Conservation (phyloP, 2,329 filamentous ascomycete species). For the Colletotrichum salicis region DNA sequence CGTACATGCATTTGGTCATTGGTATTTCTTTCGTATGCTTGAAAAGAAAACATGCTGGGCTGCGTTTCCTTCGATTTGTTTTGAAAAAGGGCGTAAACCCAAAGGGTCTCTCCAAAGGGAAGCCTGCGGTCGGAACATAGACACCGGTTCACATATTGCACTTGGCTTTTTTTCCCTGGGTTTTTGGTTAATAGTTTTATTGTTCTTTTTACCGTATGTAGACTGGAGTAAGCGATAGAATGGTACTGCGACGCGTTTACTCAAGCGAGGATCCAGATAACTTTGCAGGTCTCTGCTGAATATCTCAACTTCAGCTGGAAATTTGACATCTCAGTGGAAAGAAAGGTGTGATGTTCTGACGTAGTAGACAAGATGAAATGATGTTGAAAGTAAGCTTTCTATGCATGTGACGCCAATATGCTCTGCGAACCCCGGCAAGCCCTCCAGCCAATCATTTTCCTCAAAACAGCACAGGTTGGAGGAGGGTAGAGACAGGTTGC, state of each 20-base stretch:
- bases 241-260: slow-evolving; percentile 4
- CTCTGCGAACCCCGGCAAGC: slow-evolving; percentile 6
- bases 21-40: background rate
- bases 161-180: background rate
- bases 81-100: background rate
- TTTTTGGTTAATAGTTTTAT: background rate
- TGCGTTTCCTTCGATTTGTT: background rate
- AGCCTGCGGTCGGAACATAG: background rate
- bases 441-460: slow-evolving; percentile 17
- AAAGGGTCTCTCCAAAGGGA: background rate
- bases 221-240: background rate
- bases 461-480: background rate
- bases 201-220: background rate
- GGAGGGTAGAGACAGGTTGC: slow-evolving; percentile 26
- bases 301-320: background rate
- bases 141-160: background rate
- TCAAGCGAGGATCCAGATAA: background rate
- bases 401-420: slow-evolving; percentile 25
- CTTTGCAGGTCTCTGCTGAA: background rate
- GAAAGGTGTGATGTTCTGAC: background rate
- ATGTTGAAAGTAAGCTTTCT: slow-evolving; percentile 2
- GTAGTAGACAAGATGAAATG: background rate
- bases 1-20: background rate
- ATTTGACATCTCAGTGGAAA: background rate
- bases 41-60: background rate